Conservation (phyloP, 345 rosid species). For the Zanthoxylum bungeanum region DNA sequence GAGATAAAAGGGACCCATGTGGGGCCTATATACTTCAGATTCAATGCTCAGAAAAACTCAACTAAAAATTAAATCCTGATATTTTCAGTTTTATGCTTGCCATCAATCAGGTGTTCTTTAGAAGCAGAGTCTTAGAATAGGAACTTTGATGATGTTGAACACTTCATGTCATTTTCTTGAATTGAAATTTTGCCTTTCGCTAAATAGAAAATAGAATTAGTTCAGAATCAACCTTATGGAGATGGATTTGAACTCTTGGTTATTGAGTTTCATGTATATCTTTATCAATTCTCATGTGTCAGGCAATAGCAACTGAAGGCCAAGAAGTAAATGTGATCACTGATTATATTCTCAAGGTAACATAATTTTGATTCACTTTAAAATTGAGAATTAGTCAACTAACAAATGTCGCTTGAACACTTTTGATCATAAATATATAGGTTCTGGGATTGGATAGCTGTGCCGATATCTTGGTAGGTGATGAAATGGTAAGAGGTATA, state of each 20-base stretch:
- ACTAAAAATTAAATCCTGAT: no score
- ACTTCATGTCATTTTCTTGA: not conserved
- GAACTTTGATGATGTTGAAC: not conserved
- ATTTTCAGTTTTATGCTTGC: not conserved
- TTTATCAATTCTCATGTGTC: not conserved
- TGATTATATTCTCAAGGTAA: conserved; percentile 53
- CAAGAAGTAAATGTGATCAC: conserved; percentile 44
- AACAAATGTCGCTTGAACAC: not conserved
- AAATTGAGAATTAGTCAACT: not conserved
- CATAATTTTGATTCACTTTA: not conserved
- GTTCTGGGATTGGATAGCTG: conserved; percentile 58
- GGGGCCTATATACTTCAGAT: no score
- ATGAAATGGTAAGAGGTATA: conserved; percentile 59
- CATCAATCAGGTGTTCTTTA: not conserved
- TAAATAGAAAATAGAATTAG: not conserved
- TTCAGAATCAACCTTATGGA: not conserved
- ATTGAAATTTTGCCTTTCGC: not conserved
- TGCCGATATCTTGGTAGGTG: conserved; percentile 61
- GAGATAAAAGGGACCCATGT: no score
- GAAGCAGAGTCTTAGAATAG: not conserved
- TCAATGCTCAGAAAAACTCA: no score
- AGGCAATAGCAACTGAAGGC: conserved; percentile 50
- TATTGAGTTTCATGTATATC: not conserved
- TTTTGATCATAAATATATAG: conserved; percentile 17
- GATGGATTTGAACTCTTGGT: not conserved